Conservation (phyloP, 2,329 filamentous ascomycete species). For the Clarireedia homoeocarpa region DNA sequence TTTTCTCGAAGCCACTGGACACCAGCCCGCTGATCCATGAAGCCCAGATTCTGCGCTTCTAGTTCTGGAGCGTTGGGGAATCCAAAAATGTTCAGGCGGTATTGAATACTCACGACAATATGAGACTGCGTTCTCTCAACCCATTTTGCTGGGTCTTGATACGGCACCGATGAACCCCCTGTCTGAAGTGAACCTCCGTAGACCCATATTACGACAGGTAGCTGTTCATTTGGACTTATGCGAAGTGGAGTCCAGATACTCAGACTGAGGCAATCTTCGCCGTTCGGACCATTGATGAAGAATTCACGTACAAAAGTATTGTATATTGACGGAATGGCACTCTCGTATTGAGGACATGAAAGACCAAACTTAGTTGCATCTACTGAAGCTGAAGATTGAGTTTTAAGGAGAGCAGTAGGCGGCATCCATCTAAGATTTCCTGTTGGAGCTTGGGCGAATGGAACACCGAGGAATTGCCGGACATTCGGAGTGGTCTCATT, state of each 20-base stretch:
- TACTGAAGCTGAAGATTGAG: not conserved
- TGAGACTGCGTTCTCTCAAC: conserved; percentile 11
- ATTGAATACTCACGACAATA: conserved; percentile 29
- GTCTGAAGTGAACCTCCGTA: conserved; percentile 8
- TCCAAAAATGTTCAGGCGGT: conserved; percentile 30
- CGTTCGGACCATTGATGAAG: conserved; percentile 2
- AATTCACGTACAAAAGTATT: conserved; percentile 9
- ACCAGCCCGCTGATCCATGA: conserved; percentile 26
- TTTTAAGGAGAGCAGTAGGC: not conserved
- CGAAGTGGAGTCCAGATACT: conserved; percentile 21
- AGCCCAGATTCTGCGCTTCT: conserved; percentile 11
- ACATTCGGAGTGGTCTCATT: conserved; percentile 13
- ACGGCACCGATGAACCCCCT: conserved; percentile 9
- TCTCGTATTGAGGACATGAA: conserved; percentile 23
- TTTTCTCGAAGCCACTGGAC: conserved; percentile 38
- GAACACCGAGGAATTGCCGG: conserved; percentile 29
- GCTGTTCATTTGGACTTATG: conserved; percentile 26
- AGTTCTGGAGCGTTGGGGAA: conserved; percentile 25
- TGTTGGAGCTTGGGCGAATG: conserved; percentile 35
- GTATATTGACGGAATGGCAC: conserved; percentile 6
- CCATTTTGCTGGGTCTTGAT: conserved; percentile 10
- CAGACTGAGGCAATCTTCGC: conserved; percentile 25
- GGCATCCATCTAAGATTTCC: not conserved
- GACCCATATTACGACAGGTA: conserved; percentile 36
- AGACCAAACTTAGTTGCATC: conserved; percentile 12